Percentiles rank a stretch among this genome's conserved stretches.
phyloP scores from a whole-genome alignment of 495 filamentous ascomycete species.

The Hyaloscypha hepaticicola region DNA sequence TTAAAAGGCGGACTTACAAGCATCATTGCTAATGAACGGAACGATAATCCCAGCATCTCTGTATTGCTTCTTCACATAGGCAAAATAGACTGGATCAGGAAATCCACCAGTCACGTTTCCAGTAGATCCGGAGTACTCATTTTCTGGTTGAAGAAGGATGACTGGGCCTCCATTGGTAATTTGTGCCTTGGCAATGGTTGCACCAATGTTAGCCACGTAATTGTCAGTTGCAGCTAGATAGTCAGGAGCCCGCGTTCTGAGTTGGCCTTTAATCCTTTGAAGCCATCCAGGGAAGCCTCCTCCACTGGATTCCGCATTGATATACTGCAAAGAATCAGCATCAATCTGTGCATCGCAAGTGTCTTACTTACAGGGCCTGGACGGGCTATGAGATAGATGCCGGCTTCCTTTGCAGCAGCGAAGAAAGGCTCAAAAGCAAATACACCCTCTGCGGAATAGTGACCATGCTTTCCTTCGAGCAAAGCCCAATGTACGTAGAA shows the following conservation, averaged over 20 bases:
- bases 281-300: conserved; percentile 55
- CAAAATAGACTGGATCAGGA: conserved; percentile 64
- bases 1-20: conserved; percentile 32
- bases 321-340: conserved; percentile 41
- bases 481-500: conserved; percentile 81
- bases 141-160: conserved; percentile 77
- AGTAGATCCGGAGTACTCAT: conserved; percentile 58
- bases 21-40: conserved; percentile 78
- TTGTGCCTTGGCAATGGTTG: conserved; percentile 68
- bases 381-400: conserved; percentile 69
- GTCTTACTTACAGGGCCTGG: conserved; percentile 36
- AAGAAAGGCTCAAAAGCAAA: conserved; percentile 72
- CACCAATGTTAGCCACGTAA: conserved; percentile 54
- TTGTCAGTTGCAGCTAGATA: conserved; percentile 68
- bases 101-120: conserved; percentile 37
- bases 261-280: conserved; percentile 59
- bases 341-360: neutral
- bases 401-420: conserved; percentile 62
- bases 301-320: conserved; percentile 58
- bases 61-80: conserved; percentile 66
- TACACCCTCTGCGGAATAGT: conserved; percentile 66
- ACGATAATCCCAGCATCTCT: conserved; percentile 68
- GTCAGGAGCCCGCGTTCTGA: conserved; percentile 57
- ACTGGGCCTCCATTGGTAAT: conserved; percentile 79
- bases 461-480: conserved; percentile 69